A percentile compares a stretch with the other conserved stretches of the same genome.
Conservation (phyloP, 2,329 filamentous ascomycete species). For the Grosmannia huntii region DNA sequence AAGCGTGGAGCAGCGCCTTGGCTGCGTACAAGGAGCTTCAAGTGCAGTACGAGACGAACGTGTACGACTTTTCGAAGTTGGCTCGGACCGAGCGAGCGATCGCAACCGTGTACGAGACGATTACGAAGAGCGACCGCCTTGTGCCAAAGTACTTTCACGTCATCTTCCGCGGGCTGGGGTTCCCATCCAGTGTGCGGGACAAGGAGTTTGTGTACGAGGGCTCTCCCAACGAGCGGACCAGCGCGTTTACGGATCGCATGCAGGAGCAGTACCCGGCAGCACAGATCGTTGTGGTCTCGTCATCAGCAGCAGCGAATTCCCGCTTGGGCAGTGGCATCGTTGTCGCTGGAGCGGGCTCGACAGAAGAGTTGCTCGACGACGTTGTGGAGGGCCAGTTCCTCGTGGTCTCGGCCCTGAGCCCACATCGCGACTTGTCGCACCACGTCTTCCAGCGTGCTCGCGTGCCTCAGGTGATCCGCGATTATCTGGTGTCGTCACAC, state of each 20-base stretch:
- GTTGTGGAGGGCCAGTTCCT: conserved; percentile 77
- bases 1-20: conserved; percentile 82
- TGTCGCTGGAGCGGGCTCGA: conserved; percentile 23
- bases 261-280: conserved; percentile 81
- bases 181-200: conserved; percentile 66
- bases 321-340: conserved; percentile 3
- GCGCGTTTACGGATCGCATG: conserved; percentile 80
- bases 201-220: conserved; percentile 92
- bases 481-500: conserved; percentile 68
- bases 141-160: conserved; percentile 86
- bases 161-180: conserved; percentile 77
- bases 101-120: conserved; percentile 80
- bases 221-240: conserved; percentile 59
- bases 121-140: conserved; percentile 67
- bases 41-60: conserved; percentile 76
- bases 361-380: conserved; percentile 53
- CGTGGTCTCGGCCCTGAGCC: conserved; percentile 66
- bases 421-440: conserved; percentile 70
- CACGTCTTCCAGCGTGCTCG: conserved; percentile 81
- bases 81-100: conserved; percentile 82
- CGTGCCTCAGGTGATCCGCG: conserved; percentile 70
- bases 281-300: conserved; percentile 46
- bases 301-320: background rate
- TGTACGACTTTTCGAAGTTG: conserved; percentile 86
- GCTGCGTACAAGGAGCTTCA: conserved; percentile 84